These are phyloP conservation scores for Solanum hybrid DNA, from an alignment of 305 asterid genomes.

Conservation along the genomic window DNA sequence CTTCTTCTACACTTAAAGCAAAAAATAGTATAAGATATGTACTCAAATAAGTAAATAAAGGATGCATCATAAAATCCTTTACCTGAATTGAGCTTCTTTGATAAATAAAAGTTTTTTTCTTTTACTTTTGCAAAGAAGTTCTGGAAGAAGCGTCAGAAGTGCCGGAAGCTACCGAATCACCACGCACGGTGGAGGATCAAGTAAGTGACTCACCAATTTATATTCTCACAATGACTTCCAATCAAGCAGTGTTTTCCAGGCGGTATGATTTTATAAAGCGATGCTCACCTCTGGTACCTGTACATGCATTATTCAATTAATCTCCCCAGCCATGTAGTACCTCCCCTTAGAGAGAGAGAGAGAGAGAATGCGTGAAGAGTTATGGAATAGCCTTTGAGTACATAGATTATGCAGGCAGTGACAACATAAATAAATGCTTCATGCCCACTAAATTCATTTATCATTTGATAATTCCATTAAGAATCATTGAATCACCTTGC, in stretches of 20 bases:
- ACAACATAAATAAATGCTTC: background rate
- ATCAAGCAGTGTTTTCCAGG: background rate
- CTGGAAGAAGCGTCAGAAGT: slow-evolving; percentile 27
- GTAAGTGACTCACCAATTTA: slow-evolving; percentile 27
- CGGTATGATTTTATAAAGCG: background rate
- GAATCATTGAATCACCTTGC: background rate
- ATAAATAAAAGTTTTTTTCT: background rate
- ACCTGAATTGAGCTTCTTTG: too few species aligned
- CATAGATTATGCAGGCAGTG: background rate
- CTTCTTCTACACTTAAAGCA: background rate
- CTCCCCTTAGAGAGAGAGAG: background rate
- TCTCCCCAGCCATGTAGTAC: background rate
- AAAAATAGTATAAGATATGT: background rate
- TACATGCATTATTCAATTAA: background rate
- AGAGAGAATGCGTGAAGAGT: background rate
- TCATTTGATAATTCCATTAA: background rate
- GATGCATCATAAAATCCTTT: too few species aligned
- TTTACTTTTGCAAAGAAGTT: slow-evolving; percentile 17
- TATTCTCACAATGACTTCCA: background rate
- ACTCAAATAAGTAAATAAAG: too few species aligned
- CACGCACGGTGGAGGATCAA: slow-evolving; percentile 29
- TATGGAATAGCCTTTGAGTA: too few species aligned
- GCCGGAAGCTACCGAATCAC: slow-evolving; percentile 35
- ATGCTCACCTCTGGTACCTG: background rate
- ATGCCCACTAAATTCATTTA: background rate